These are phyloP conservation scores for Brassica incana DNA, from an alignment of 345 rosid species.

Conservation along the genomic window DNA sequence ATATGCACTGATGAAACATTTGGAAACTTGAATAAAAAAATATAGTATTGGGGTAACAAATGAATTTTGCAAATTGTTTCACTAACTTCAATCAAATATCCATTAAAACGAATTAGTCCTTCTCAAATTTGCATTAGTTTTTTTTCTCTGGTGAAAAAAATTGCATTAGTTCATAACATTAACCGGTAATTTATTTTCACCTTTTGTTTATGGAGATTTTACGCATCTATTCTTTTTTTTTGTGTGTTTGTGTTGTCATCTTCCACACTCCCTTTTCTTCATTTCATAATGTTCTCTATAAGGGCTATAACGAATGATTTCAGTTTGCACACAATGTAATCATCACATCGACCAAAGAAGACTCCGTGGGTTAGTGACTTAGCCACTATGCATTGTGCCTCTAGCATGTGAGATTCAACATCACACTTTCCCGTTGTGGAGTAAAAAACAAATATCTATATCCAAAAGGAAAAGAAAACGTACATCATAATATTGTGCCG, in stretches of 20 bases:
- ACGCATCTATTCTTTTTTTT: background rate
- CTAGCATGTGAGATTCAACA: conserved; percentile 20
- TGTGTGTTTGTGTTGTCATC: background rate
- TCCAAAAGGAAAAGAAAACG: background rate
- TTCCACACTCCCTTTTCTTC: background rate
- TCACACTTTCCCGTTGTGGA: conserved; percentile 12
- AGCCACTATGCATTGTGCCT: conserved; percentile 19
- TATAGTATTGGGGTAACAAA: background rate
- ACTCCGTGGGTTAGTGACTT: conserved; percentile 28
- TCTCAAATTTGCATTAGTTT: background rate
- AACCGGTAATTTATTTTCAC: background rate
- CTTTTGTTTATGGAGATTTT: background rate
- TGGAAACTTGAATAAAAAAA: too few species aligned
- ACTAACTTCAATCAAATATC: background rate
- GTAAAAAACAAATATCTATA: background rate
- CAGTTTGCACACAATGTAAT: conserved; percentile 10
- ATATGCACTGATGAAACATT: too few species aligned
- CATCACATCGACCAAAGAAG: conserved; percentile 22
- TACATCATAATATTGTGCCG: background rate
- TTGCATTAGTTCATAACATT: background rate
- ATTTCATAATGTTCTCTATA: background rate
- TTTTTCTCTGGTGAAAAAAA: background rate
- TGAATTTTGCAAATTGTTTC: background rate
- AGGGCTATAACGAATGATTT: conserved; percentile 6
- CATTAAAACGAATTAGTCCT: background rate